phyloP scores from a whole-genome alignment of 2,329 filamentous ascomycete genomes.

The Pseudogymnoascus sp. region DNA sequence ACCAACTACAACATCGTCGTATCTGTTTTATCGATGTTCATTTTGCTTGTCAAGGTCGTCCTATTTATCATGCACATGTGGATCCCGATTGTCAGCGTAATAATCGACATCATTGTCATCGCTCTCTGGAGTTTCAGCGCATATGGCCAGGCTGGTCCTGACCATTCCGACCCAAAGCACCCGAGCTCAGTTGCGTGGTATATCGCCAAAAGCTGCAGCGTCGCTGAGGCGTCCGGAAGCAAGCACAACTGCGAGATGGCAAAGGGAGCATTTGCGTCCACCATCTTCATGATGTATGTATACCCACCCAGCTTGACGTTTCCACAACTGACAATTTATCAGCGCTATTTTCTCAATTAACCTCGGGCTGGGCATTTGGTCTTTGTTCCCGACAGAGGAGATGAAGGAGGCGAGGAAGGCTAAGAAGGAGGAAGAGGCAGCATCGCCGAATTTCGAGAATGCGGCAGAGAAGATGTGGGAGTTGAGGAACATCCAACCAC shows the following conservation, averaged over 20 bases:
- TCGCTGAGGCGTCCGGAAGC: conserved; percentile 45
- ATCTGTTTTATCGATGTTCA: conserved; percentile 66
- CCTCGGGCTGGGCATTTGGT: conserved; percentile 49
- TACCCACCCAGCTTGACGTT: conserved; percentile 6
- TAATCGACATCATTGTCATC: conserved; percentile 48
- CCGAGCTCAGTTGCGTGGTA: conserved; percentile 64
- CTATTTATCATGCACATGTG: conserved; percentile 63
- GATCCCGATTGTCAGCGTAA: conserved; percentile 53
- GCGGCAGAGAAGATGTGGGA: conserved; percentile 45
- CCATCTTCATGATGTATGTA: conserved; percentile 59
- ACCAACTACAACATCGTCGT: conserved; percentile 71
- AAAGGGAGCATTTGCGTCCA: conserved; percentile 56
- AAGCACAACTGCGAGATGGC: conserved; percentile 57
- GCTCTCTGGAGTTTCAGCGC: conserved; percentile 57
- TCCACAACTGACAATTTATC: conserved; percentile 11
- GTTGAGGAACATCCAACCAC: conserved; percentile 42
- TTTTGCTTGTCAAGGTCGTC: conserved; percentile 62
- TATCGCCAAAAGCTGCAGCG: conserved; percentile 58
- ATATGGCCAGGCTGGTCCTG: conserved; percentile 64
- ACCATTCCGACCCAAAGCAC: conserved; percentile 57
- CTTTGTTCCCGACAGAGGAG: conserved; percentile 33
- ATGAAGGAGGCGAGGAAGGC: conserved; percentile 12
- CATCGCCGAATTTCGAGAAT: conserved; percentile 27
- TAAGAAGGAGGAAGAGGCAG: conserved; percentile 34
- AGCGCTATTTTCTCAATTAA: conserved; percentile 55